Evolutionary conservation across 768 basidiomycete genomes (phyloP).

Genomic region (Collybia sordida): DNA sequence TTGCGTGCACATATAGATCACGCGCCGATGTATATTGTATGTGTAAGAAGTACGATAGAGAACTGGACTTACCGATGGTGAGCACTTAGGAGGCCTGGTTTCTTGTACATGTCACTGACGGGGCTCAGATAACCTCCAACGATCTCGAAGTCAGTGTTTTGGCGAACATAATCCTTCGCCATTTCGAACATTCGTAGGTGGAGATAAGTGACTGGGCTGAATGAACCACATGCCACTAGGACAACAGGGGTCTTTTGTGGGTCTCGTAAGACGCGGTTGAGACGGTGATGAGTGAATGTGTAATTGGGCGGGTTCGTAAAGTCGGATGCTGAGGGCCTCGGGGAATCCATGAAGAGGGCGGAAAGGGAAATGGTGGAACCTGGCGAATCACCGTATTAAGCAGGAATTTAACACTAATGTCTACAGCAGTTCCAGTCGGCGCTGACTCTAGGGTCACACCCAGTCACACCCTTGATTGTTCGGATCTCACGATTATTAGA

Average conservation of each 20-base stretch:
- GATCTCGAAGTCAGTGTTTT: slow-evolving; percentile 91
- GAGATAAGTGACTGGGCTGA: slow-evolving; percentile 97
- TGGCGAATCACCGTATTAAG: slow-evolving; percentile 7
- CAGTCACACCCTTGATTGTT: neutral
- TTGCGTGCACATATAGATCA: neutral
- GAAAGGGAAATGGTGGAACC: slow-evolving; percentile 8
- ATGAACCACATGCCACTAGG: slow-evolving; percentile 95
- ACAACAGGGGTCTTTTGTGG: slow-evolving; percentile 81
- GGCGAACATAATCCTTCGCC: slow-evolving; percentile 94
- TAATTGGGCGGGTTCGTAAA: slow-evolving; percentile 72
- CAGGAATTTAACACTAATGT: slow-evolving; percentile 2
- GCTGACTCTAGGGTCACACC: too few relatives aligned
- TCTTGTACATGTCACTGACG: slow-evolving; percentile 95
- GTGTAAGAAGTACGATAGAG: slow-evolving; percentile 4
- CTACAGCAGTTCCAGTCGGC: neutral
- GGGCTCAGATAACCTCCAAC: slow-evolving; percentile 96
- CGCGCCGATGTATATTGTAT: slow-evolving; percentile 1
- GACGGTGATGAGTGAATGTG: slow-evolving; percentile 65
- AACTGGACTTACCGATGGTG: slow-evolving; percentile 73
- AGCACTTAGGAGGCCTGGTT: slow-evolving; percentile 88
- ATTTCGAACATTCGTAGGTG: slow-evolving; percentile 99
- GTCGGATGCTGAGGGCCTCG: slow-evolving; percentile 31
- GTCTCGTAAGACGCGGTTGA: slow-evolving; percentile 55
- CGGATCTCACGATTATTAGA: too few relatives aligned
- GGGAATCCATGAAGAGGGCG: slow-evolving; percentile 21